Evolutionary conservation across 805 yeast species (phyloP), one percentile per base, ranked within the genome.

Genomic region (Nakazawaea peltata): DNA sequence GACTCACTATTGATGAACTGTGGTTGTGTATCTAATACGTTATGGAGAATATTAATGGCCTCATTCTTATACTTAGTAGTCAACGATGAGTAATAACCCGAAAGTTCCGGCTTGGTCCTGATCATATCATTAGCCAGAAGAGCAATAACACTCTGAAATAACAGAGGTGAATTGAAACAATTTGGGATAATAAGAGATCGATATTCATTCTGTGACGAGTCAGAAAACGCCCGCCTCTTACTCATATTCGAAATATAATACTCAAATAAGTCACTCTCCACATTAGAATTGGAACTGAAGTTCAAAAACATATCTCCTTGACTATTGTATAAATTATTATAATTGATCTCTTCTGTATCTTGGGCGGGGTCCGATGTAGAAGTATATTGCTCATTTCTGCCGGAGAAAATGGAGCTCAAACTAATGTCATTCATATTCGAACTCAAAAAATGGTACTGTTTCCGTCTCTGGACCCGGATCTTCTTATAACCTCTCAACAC

Each of bases 11-110:
- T 16, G 44, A 44, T 13, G 39, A 40, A 28, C 42, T 46, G 30
- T 40, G 44, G 16, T 37, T 37, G 23, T 12, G 30, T 41, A 32
- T 56, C 59, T 5, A 56, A 38, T 7, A 53, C 41, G 32, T 42
- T 37, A 39, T 57, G 56, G 18, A 56, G 42, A 21, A 41, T 34
- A 33, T 42, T 51, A 15, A 55, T 48, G 10, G 60, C 57, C 25
- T 49, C 51, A 32, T 55, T 52, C 32, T 54, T 56, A 39, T 46
- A 53, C 28, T 42, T 45, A 13, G 47, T 28, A 2, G 35, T 12
- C n/a, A 37, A 24, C 3, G 36, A 24, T 1, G 28, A 25, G 19
- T 37, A 37, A 16, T 32, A 37, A 11, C 12, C 23, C 3, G 40
- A 37, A 11, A 19, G 26, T 25, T 37, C 36, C 3, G 40, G 40